Evolutionary conservation across 306 rosid species (phyloP).

Genomic region (Vigna angularis): DNA sequence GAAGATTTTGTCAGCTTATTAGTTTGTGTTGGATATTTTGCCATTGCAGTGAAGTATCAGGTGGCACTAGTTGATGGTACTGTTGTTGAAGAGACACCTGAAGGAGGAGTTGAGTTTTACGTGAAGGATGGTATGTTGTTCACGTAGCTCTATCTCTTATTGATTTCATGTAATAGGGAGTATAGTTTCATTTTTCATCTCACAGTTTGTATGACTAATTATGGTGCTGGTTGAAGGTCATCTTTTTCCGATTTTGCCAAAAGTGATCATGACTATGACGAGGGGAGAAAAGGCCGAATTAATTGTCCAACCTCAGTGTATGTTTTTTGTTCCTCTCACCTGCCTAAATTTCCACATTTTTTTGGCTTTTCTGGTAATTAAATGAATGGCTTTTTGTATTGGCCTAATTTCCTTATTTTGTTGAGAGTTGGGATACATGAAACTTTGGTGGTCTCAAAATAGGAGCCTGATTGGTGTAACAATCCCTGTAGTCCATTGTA

Average conservation of each 20-base stretch:
- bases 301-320: slow-evolving; percentile 77
- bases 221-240: slow-evolving; percentile 56
- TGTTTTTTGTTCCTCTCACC: slow-evolving; percentile 43
- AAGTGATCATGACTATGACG: slow-evolving; percentile 68
- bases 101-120: slow-evolving; percentile 67
- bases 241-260: slow-evolving; percentile 57
- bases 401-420: slow-evolving; percentile 2
- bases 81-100: slow-evolving; percentile 61
- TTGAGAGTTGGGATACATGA: background rate
- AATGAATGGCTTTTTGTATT: slow-evolving; percentile 10
- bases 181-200: slow-evolving; percentile 24
- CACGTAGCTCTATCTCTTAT: background rate
- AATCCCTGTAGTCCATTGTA: background rate
- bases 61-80: slow-evolving; percentile 61
- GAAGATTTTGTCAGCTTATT: slow-evolving; percentile 30
- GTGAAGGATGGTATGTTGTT: slow-evolving; percentile 64
- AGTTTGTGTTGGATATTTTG: slow-evolving; percentile 25
- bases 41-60: slow-evolving; percentile 62
- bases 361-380: slow-evolving; percentile 9
- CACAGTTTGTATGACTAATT: slow-evolving; percentile 17
- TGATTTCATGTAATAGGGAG: slow-evolving; percentile 6
- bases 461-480: slow-evolving; percentile 17
- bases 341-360: slow-evolving; percentile 11
- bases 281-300: slow-evolving; percentile 73
- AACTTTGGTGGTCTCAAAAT: background rate